Evolutionary conservation across 441 rosid species (phyloP).

Genomic region (Gossypium gossypioides): DNA sequence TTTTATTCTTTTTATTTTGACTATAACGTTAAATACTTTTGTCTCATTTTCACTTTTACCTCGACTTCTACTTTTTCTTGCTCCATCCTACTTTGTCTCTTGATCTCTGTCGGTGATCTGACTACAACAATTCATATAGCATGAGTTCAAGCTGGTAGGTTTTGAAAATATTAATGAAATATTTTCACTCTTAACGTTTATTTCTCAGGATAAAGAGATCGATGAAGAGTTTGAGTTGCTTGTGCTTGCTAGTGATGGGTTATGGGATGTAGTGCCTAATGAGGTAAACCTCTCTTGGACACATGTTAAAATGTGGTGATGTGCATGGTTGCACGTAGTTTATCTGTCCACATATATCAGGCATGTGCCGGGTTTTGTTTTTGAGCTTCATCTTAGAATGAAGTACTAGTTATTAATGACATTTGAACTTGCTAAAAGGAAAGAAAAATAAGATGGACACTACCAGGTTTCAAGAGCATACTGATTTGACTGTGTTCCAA

Average conservation of each 20-base stretch:
- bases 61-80: background rate
- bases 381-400: background rate
- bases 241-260: constrained; percentile 89
- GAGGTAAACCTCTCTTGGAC: constrained; percentile 37
- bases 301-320: background rate
- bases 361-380: background rate
- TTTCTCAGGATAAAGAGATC: constrained; percentile 60
- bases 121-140: background rate
- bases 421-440: background rate
- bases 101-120: background rate
- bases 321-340: background rate
- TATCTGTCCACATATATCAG: background rate
- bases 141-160: background rate
- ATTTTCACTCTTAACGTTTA: background rate
- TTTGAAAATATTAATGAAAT: background rate
- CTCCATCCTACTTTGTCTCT: background rate
- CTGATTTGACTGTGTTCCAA: background rate
- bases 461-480: background rate
- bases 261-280: constrained; percentile 91
- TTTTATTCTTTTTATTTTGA: background rate
- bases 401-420: background rate
- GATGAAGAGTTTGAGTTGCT: constrained; percentile 70
- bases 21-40: background rate
- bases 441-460: background rate
- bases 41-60: background rate